Evolutionary conservation across 2,329 filamentous ascomycete species (phyloP).

Genomic region (Elsinoe arachidis): DNA sequence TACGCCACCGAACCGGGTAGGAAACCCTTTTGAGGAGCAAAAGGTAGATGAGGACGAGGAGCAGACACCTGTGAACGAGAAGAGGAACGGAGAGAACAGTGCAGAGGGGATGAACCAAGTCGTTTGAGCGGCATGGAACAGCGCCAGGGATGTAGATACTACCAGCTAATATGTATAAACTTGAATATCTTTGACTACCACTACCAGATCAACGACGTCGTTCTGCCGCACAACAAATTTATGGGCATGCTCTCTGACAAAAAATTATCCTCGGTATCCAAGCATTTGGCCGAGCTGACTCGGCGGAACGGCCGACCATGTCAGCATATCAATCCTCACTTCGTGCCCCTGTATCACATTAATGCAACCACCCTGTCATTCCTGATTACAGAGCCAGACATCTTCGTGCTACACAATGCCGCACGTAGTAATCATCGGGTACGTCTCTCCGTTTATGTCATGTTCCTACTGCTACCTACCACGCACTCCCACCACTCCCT

Average conservation of each 20-base stretch:
- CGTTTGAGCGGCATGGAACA: neutral
- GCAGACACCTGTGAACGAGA: constrained; percentile 8
- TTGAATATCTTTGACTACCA: neutral
- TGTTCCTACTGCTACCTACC: neutral
- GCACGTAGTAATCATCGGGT: constrained; percentile 9
- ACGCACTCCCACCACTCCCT: neutral
- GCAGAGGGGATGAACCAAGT: neutral
- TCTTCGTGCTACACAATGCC: neutral
- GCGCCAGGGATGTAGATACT: neutral
- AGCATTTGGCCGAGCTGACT: too few species aligned
- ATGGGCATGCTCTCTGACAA: too few species aligned
- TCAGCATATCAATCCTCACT: neutral
- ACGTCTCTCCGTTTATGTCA: neutral
- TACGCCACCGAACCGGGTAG: neutral
- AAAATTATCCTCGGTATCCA: too few species aligned
- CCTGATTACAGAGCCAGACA: neutral
- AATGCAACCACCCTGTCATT: neutral
- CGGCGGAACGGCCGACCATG: too few species aligned
- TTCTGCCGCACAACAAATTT: too few species aligned
- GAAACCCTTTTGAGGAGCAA: neutral
- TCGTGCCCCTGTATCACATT: too few species aligned
- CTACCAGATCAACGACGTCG: too few species aligned
- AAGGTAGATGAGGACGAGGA: neutral
- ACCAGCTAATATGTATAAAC: constrained; percentile 9
- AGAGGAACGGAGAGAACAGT: neutral